These are phyloP conservation scores for Stephania yunnanensis DNA, from an alignment of 164 flowering plant species.

Conservation along the genomic window DNA sequence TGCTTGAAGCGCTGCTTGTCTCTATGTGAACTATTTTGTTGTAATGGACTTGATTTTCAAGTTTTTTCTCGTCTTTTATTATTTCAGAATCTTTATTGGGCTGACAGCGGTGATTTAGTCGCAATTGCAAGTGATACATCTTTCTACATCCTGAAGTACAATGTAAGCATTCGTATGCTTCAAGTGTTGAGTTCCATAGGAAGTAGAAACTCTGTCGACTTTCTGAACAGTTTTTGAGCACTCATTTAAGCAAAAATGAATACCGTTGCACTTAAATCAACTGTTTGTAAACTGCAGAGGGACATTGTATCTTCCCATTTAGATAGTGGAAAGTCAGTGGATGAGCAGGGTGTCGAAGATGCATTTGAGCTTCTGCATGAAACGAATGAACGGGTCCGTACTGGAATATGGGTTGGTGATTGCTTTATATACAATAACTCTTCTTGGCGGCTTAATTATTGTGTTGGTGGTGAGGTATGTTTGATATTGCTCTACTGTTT, in stretches of 20 bases:
- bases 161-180: constrained; percentile 43
- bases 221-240: not conserved
- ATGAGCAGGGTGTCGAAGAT: constrained; percentile 96
- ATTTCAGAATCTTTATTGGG: constrained; percentile 92
- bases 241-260: not conserved
- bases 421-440: constrained; percentile 91
- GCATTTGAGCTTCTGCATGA: constrained; percentile 97
- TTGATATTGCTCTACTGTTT: not conserved
- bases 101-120: constrained; percentile 96
- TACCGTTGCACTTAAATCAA: not conserved
- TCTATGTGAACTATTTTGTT: not conserved
- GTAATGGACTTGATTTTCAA: not conserved
- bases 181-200: not conserved
- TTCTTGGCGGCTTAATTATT: constrained; percentile 92
- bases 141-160: constrained; percentile 89
- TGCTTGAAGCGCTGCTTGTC: not conserved
- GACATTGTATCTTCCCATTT: constrained; percentile 72
- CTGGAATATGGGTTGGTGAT: constrained; percentile 98
- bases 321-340: constrained; percentile 76
- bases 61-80: constrained; percentile 9
- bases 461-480: constrained; percentile 98
- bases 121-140: constrained; percentile 89
- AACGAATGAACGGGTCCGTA: constrained; percentile 84
- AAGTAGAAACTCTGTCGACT: not conserved
- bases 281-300: constrained; percentile 43